These are phyloP conservation scores for Globisporangium cederbergense DNA, from an alignment of 352 stramenopile species.

Conservation along the genomic window DNA sequence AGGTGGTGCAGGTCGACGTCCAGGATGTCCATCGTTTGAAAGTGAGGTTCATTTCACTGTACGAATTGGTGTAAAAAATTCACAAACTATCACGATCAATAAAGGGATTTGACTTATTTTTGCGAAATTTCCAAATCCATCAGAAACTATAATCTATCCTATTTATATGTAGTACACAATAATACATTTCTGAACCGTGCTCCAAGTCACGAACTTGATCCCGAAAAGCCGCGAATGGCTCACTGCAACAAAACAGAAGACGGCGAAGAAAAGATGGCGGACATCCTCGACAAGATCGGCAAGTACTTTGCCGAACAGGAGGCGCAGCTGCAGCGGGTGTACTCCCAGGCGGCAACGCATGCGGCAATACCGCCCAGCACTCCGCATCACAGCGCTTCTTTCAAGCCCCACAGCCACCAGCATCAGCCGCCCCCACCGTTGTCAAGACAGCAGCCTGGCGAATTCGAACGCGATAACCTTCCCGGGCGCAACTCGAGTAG, in stretches of 20 bases:
- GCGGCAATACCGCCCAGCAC: background rate
- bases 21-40: slow-evolving; percentile 17
- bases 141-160: too few species aligned
- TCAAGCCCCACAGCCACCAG: slow-evolving; percentile 5
- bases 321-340: slow-evolving; percentile 42
- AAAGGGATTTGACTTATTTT: too few species aligned
- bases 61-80: background rate
- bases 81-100: too few species aligned
- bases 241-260: background rate
- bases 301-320: slow-evolving; percentile 69
- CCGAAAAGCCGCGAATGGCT: slow-evolving; percentile 2
- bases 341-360: slow-evolving; percentile 15
- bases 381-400: background rate
- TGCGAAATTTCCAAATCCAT: too few species aligned
- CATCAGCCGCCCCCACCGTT: slow-evolving; percentile 1
- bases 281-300: slow-evolving; percentile 67
- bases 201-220: background rate
- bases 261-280: slow-evolving; percentile 26
- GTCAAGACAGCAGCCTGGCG: background rate
- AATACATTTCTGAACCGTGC: background rate
- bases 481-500: background rate
- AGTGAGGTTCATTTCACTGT: background rate
- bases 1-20: slow-evolving; percentile 14
- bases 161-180: too few species aligned
- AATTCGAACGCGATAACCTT: background rate